Evolutionary conservation across 225 moss, liverwort and hornwort genomes (phyloP).

Genomic region (Marchantia paleacea): DNA sequence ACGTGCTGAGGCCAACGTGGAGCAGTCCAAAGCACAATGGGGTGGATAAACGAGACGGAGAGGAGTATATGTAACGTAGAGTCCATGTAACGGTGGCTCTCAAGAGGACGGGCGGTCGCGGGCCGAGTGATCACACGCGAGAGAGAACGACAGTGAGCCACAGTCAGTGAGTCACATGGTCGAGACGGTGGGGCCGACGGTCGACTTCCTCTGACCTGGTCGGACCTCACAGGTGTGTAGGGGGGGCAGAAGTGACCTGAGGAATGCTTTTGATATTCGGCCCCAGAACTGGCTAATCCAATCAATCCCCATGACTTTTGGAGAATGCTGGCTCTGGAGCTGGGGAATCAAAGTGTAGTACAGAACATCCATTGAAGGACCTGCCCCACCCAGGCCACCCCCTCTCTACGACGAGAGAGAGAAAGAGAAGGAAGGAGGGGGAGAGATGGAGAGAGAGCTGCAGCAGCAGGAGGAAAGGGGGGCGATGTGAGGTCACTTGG

Average conservation of each 20-base stretch:
- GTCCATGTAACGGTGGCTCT: too few relatives aligned
- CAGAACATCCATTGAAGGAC: background rate
- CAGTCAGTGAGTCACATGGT: slow-evolving; percentile 12
- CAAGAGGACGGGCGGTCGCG: background rate
- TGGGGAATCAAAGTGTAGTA: background rate
- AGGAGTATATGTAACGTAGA: too few relatives aligned
- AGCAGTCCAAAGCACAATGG: too few relatives aligned
- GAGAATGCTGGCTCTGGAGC: background rate
- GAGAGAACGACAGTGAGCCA: background rate
- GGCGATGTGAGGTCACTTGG: slow-evolving; percentile 7
- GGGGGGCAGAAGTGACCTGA: slow-evolving; percentile 8
- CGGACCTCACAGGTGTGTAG: background rate
- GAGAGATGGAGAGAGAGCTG: too few relatives aligned
- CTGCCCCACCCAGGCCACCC: background rate
- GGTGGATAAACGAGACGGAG: too few relatives aligned
- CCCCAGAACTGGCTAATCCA: background rate
- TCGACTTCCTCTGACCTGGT: background rate
- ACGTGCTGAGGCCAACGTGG: too few relatives aligned
- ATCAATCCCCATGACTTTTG: slow-evolving; percentile 4
- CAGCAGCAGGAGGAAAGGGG: background rate
- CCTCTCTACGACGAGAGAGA: slow-evolving; percentile 7
- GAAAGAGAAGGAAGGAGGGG: background rate
- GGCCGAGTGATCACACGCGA: background rate
- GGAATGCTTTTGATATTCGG: background rate
- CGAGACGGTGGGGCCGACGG: background rate